phyloP scores from a whole-genome alignment of 148 eudicot species.

The Camellia granthamiana region DNA sequence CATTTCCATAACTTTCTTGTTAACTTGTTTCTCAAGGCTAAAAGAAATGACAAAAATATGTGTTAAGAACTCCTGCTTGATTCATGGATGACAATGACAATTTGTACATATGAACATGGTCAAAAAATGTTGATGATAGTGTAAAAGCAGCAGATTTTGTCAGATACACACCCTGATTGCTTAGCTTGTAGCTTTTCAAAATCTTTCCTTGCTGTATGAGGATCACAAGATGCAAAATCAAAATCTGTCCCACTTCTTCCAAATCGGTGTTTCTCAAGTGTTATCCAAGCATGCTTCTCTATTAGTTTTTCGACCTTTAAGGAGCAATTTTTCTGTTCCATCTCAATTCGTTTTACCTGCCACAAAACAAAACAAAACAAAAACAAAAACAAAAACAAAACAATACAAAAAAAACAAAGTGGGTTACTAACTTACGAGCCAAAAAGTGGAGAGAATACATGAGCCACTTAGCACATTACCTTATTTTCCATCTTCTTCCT shows the following conservation, averaged over 20 bases:
- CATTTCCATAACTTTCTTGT: constrained; percentile 96
- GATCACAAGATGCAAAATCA: constrained; percentile 81
- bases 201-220: constrained; percentile 59
- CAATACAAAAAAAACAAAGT: too few relatives aligned
- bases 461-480: constrained; percentile 33
- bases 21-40: constrained; percentile 94
- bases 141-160: not conserved
- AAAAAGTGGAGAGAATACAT: not conserved
- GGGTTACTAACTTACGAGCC: not conserved
- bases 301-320: constrained; percentile 70
- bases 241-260: constrained; percentile 90
- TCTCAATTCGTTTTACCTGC: constrained; percentile 92
- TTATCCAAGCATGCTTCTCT: constrained; percentile 91
- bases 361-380: not conserved
- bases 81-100: not conserved
- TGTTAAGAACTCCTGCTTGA: not conserved
- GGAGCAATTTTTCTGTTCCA: constrained; percentile 79
- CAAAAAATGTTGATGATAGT: too few relatives aligned
- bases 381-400: not conserved
- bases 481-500: constrained; percentile 92
- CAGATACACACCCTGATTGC: constrained; percentile 53
- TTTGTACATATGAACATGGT: too few relatives aligned
- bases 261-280: constrained; percentile 92
- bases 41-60: constrained; percentile 15
- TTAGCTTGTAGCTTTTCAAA: constrained; percentile 76